Evolutionary conservation across 371 early-diverging fungal species (phyloP), one percentile per base, ranked within the genome.

Genomic region (Mucor irregularis): DNA sequence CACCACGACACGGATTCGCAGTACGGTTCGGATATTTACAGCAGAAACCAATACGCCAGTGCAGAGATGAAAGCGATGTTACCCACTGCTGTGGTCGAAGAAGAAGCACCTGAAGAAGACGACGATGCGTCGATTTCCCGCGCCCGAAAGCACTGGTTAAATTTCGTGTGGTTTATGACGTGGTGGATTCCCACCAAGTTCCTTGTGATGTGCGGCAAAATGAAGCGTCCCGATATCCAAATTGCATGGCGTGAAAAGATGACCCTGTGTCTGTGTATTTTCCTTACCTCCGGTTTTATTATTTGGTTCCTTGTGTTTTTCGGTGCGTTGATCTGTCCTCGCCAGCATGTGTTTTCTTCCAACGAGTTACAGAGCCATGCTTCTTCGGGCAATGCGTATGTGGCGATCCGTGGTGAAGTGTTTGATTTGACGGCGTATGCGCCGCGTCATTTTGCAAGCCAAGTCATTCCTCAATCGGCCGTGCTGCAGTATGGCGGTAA

Each of bases 241-340:
- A 85, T 94, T 68, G 92, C 92, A 0, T 92, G 92, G 92, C 69
- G 90, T 25, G 92, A 92, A 67, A 90, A 92, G 59, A 71, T 93
- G 30, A 80, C 92, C 0, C 71, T 93, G 5, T 95, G 94, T 68
- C 81, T 86, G 26, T 49, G 88, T 34, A 81, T 93, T 26, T 86
- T 91, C 52, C 60, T 88, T 9, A 61, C 66, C 64, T 93, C 63
- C 4, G 66, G 56, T 6, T 64, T 66, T 45, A 66, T 76, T 51
- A 67, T 71, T 17, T 60, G 73, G 59, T 73, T 71, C 69, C 91
- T 98, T 53, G 84, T 91, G 1, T 88, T 91, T 14, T 80, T 95
- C 22, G 93, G 96, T 7, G 68, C 81, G 33, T 64, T 95, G 49
- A 74, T 98, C 14, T 98, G 98, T 70, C 95, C 95, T 5, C 81